Evolutionary conservation across 2,329 filamentous ascomycete species (phyloP), one percentile per base, ranked within the genome.

Genomic region (Paracamarosporium sp.): DNA sequence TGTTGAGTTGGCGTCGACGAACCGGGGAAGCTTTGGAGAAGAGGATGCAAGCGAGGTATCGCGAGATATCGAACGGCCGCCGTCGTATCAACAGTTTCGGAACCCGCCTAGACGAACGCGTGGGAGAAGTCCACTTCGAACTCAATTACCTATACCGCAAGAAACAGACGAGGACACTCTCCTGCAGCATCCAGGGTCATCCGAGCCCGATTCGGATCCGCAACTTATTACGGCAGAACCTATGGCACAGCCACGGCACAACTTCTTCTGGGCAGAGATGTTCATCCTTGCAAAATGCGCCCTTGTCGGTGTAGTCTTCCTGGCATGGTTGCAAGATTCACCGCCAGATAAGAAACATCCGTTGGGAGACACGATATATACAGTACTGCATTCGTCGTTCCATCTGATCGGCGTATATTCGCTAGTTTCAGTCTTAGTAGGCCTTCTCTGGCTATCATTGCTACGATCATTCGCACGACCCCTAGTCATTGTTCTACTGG

Each of bases 331-430:
- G 38, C 92, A 98, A 72, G 98, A 94, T 1, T 87, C 90, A 17
- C 81, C 88, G 0, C 89, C 90, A 5, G 81, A 80, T 52, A 83
- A 83, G 53, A 90, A 90, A 71, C 85, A 85, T 58, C 89, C 90
- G 1, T 85, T 96, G 55, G 94, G 93, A 13, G 95, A 99, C 76
- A 97, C 94, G 1, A 92, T 99, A 57, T 99, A 99, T 76, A 92
- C 90, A 13, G 93, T 92, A 4, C 80, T 99, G 33, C 89, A 91
- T 66, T 88, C 88, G 50, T 97, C 93, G 0, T 95, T 96, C 70
- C 89, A 95, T 71, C 89, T 98, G 64, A 87, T 99, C 40, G 91
- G 92, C 1, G 87, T 95, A 51, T 96, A 98, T 77, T 98, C 95
- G 0, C 76, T 98, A 17, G 89, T 97, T n/a, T 90, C 95, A 0